A percentile compares a stretch with the other conserved stretches of the same genome.
These are phyloP conservation scores for Dalbergia oliveri DNA, from an alignment of 306 rosid genomes.

Conservation along the genomic window DNA sequence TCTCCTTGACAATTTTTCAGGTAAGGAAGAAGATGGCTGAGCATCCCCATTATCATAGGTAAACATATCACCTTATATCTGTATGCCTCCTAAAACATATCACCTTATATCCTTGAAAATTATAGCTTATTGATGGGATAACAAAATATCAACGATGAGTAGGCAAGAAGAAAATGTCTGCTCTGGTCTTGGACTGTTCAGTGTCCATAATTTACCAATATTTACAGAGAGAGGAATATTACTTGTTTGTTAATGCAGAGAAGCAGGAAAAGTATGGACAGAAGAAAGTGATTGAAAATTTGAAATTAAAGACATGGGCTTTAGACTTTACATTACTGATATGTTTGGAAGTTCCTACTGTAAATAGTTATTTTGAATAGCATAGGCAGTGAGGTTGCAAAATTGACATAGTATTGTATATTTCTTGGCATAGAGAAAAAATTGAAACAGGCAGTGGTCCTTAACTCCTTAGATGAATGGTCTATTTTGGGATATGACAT, in stretches of 20 bases:
- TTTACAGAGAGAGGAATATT: neutral
- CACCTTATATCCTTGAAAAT: neutral
- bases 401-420: neutral
- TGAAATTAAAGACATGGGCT: neutral
- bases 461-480: neutral
- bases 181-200: slow-evolving; percentile 1
- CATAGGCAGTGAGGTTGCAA: slow-evolving; percentile 26
- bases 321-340: slow-evolving; percentile 2
- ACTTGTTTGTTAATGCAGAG: neutral
- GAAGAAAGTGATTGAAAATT: neutral
- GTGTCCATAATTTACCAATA: slow-evolving; percentile 22
- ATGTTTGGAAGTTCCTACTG: slow-evolving; percentile 11
- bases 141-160: slow-evolving; percentile 3
- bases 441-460: neutral
- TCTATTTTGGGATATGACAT: neutral
- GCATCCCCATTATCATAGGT: slow-evolving; percentile 78
- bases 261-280: neutral
- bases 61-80: slow-evolving; percentile 35
- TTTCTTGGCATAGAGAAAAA: slow-evolving; percentile 20
- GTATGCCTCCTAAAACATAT: slow-evolving; percentile 9
- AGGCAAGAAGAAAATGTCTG: neutral
- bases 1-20: slow-evolving; percentile 59
- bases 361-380: slow-evolving; percentile 9
- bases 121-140: slow-evolving; percentile 6
- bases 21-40: slow-evolving; percentile 80